Percentiles rank a stretch among this genome's conserved stretches.
Conservation (phyloP, 441 rosid genomes). For the Syzygium syzygioides region DNA sequence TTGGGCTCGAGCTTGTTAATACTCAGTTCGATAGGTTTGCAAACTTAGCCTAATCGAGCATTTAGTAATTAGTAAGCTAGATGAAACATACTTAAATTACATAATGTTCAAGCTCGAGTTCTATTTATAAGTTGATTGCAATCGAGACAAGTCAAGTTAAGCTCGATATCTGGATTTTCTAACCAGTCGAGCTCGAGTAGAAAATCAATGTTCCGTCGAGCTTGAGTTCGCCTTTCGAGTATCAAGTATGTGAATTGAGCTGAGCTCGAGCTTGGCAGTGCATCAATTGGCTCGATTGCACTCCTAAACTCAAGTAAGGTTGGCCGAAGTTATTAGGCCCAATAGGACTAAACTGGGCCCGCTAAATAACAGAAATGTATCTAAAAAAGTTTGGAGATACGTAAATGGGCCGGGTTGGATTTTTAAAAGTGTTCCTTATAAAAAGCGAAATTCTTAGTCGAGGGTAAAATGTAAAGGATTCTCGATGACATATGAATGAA, state of each 20-base stretch:
- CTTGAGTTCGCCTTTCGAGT: neutral
- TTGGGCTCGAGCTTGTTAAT: neutral
- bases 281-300: neutral
- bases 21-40: neutral
- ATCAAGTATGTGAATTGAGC: neutral
- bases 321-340: neutral
- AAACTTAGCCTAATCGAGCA: neutral
- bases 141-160: neutral
- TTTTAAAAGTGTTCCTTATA: neutral
- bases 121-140: neutral
- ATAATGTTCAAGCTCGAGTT: neutral
- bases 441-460: neutral
- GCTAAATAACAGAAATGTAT: neutral
- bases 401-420: neutral
- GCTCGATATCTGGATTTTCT: neutral
- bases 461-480: neutral
- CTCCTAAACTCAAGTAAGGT: neutral
- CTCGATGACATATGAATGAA: neutral
- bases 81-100: neutral
- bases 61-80: neutral
- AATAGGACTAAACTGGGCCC: neutral
- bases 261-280: neutral
- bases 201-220: neutral
- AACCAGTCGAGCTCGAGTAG: neutral
- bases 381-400: neutral